These are phyloP conservation scores for Acacia melanoxylon DNA, from an alignment of 306 rosid genomes.

Conservation along the genomic window DNA sequence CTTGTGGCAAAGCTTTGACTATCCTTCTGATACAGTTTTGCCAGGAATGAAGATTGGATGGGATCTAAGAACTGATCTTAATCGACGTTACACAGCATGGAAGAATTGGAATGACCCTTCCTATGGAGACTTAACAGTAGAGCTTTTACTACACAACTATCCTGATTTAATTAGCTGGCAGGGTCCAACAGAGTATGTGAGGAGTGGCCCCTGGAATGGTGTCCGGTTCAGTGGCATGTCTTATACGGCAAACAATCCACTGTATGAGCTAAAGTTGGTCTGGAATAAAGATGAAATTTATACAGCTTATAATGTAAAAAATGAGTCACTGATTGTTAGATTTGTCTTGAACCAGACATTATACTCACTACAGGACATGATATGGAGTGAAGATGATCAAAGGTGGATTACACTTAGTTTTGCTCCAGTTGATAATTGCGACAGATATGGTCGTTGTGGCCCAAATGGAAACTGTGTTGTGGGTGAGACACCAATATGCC, in stretches of 20 bases:
- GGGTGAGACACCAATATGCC: not conserved
- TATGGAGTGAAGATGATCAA: not conserved
- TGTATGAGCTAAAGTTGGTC: not conserved
- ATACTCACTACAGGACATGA: not conserved
- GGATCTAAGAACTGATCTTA: slow-evolving; percentile 24
- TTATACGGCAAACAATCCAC: not conserved
- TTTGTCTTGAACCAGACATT: not conserved
- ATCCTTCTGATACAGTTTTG: slow-evolving; percentile 24
- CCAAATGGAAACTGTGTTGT: not conserved
- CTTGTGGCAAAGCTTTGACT: slow-evolving; percentile 47
- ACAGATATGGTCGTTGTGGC: not conserved
- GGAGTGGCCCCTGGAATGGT: not conserved
- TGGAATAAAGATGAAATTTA: not conserved
- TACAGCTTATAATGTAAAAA: not conserved
- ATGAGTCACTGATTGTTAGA: not conserved
- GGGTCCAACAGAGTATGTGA: slow-evolving; percentile 6
- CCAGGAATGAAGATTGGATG: slow-evolving; percentile 44
- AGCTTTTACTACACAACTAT: not conserved
- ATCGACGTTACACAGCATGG: slow-evolving; percentile 20
- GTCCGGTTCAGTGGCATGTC: not conserved
- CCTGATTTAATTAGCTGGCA: not conserved
- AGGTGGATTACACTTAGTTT: not conserved
- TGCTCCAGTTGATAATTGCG: not conserved
- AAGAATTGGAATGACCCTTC: slow-evolving; percentile 35
- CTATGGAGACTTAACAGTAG: slow-evolving; percentile 6